Percentiles rank a stretch among this genome's conserved stretches.
These are phyloP conservation scores for Solanum okadae DNA, from an alignment of 257 asterid species.

Conservation along the genomic window DNA sequence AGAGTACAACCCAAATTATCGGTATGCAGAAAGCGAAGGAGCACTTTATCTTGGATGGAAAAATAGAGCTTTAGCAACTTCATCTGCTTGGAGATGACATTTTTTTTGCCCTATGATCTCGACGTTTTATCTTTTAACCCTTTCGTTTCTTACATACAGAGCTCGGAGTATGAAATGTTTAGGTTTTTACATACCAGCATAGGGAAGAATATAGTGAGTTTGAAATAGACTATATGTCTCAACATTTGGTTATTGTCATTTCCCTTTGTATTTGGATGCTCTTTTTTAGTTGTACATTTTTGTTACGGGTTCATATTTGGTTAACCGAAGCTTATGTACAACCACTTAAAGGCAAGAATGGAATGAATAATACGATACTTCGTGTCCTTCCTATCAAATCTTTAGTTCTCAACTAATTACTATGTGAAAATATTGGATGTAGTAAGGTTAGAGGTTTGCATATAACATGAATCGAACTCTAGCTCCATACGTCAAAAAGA, in stretches of 20 bases:
- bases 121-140: not conserved
- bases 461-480: not conserved
- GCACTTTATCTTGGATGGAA: slow-evolving; percentile 85
- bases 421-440: not conserved
- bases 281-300: not conserved
- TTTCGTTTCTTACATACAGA: not conserved
- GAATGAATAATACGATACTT: not conserved
- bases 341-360: not conserved
- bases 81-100: slow-evolving; percentile 72
- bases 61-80: slow-evolving; percentile 53
- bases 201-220: not conserved
- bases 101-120: not conserved
- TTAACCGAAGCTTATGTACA: not conserved
- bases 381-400: not conserved
- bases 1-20: slow-evolving; percentile 49
- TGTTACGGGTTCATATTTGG: not conserved
- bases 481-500: not conserved
- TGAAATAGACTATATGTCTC: not conserved
- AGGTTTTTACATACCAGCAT: not conserved
- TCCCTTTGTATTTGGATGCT: not conserved
- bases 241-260: not conserved
- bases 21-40: slow-evolving; percentile 46
- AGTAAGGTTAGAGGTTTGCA: not conserved
- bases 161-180: not conserved
- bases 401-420: not conserved